These are phyloP conservation scores for Physaria fendleri DNA, from an alignment of 345 rosid species.

Conservation along the genomic window DNA sequence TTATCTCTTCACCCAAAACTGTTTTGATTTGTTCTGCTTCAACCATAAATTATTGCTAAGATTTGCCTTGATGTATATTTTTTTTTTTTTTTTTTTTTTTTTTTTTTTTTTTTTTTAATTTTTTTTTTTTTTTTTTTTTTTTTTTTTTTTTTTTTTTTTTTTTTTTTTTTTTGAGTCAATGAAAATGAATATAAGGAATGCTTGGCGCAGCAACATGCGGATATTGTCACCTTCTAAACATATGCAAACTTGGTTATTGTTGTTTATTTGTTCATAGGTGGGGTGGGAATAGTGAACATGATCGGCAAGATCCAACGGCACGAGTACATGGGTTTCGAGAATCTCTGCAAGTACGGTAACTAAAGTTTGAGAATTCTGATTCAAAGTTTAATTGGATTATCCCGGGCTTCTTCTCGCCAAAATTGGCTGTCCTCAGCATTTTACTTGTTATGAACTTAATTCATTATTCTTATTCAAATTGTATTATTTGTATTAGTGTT, in stretches of 20 bases:
- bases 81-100: too few species aligned
- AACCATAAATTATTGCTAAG: background rate
- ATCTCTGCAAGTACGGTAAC: conserved; percentile 45
- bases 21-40: background rate
- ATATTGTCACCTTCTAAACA: background rate
- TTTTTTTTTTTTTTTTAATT: too few species aligned
- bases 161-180: background rate
- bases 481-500: background rate
- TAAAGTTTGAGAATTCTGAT: conserved; percentile 3
- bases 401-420: background rate
- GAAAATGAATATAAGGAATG: background rate
- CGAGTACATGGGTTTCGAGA: conserved; percentile 64
- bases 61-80: too few species aligned
- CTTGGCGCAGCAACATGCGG: background rate
- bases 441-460: background rate
- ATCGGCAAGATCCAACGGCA: conserved; percentile 38
- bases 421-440: background rate
- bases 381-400: background rate
- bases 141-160: too few species aligned
- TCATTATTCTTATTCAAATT: too few species aligned
- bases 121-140: too few species aligned
- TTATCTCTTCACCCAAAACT: background rate
- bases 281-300: conserved; percentile 52
- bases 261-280: conserved; percentile 33
- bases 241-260: background rate